phyloP scores from a whole-genome alignment of 371 early-diverging fungal species.

The Mucor circinelloides region DNA sequence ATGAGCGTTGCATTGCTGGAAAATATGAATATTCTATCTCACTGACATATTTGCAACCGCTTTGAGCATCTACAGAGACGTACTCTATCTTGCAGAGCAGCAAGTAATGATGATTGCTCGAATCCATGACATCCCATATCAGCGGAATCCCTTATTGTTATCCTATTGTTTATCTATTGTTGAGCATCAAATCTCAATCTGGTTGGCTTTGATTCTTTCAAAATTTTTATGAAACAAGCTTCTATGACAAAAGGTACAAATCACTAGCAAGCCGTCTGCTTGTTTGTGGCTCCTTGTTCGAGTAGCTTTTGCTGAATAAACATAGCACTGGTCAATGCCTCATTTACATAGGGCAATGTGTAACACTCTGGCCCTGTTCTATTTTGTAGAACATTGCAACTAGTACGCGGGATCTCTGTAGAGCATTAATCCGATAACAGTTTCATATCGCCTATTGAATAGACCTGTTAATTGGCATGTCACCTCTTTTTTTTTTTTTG shows the following conservation, averaged over 20 bases:
- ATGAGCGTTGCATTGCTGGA: too few relatives aligned
- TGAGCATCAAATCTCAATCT: not conserved
- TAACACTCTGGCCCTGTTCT: not conserved
- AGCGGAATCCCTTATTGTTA: not conserved
- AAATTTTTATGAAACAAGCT: not conserved
- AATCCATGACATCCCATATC: not conserved
- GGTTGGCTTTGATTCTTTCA: not conserved
- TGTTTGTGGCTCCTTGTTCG: too few relatives aligned
- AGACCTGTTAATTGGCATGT: not conserved
- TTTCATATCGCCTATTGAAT: not conserved
- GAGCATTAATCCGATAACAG: not conserved
- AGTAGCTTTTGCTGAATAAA: too few relatives aligned
- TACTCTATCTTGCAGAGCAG: not conserved
- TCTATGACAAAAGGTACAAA: not conserved
- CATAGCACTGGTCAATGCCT: not conserved
- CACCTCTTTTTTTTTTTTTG: not conserved
- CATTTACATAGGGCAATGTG: not conserved
- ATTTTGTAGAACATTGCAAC: not conserved
- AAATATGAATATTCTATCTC: too few relatives aligned
- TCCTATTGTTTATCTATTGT: not conserved
- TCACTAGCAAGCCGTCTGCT: too few relatives aligned
- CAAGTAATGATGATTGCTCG: too few relatives aligned
- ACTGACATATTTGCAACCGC: too few relatives aligned
- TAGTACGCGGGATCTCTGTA: not conserved
- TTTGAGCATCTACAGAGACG: too few relatives aligned